A percentile compares a stretch with the other conserved stretches of the same genome.
These are phyloP conservation scores for Macrolepiota fuliginosa DNA, from an alignment of 768 basidiomycete species.

Conservation along the genomic window DNA sequence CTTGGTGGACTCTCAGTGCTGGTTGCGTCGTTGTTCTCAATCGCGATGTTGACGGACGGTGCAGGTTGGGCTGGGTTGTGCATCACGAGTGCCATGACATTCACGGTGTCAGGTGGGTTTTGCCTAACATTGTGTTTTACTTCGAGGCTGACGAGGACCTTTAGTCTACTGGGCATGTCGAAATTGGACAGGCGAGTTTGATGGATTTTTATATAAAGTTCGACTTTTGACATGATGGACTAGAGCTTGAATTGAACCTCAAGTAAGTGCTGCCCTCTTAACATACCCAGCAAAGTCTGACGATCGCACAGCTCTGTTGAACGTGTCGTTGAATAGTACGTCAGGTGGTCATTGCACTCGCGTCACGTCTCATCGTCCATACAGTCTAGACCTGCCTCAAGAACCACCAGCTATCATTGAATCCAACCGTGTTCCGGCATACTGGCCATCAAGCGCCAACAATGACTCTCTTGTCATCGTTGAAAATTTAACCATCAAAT, in stretches of 20 bases:
- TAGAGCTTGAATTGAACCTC: slow-evolving; percentile 66
- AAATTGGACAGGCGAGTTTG: slow-evolving; percentile 40
- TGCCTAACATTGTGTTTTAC: neutral
- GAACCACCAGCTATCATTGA: slow-evolving; percentile 78
- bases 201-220: too few relatives aligned
- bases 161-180: slow-evolving; percentile 52
- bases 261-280: slow-evolving; percentile 46
- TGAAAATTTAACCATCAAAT: slow-evolving; percentile 77
- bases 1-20: too few relatives aligned
- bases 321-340: slow-evolving; percentile 82
- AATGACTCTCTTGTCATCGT: slow-evolving; percentile 56
- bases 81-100: slow-evolving; percentile 28
- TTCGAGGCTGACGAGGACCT: neutral
- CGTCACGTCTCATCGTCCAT: neutral
- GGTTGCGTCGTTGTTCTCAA: slow-evolving; percentile 42
- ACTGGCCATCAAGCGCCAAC: slow-evolving; percentile 61
- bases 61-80: slow-evolving; percentile 58
- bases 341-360: neutral
- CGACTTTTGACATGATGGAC: slow-evolving; percentile 11
- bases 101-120: slow-evolving; percentile 39
- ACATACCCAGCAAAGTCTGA: neutral
- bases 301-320: slow-evolving; percentile 68
- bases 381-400: slow-evolving; percentile 72
- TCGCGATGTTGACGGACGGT: slow-evolving; percentile 51
- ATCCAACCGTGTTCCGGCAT: slow-evolving; percentile 76